Base-by-base conservation (phyloP, 768 basidiomycete species). In the Exidia glandulosa region DNA sequence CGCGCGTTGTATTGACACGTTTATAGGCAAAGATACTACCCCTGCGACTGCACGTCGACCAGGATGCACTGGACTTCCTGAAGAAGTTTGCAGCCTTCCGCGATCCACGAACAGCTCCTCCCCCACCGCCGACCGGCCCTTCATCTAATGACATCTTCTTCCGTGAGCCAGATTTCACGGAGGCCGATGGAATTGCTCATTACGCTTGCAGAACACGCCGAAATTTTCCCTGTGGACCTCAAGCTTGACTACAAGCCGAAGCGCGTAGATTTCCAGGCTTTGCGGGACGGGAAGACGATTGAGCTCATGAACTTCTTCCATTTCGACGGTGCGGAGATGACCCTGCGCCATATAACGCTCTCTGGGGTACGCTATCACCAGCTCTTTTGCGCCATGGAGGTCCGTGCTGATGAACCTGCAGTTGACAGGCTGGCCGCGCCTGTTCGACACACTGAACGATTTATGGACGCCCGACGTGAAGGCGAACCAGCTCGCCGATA, bases 251-350 rank as follows among this genome's bases (percentile, higher is more conserved):
- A 98, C 73, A 99, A 99, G 70, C 96, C 96, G 58, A 89, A 97
- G 54, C 84, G 94, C 5, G 94, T 99, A 23, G 92, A 98, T 70
- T 96, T 97, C 70, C 76, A 84, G 62, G 96, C 94, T 9, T 75
- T 99, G 60, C 81, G 85, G 37, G 88, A 94, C 62, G 96, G 96
- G 14, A 84, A 80, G 71, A 94, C 93, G 0, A 95, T 95, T 62
- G 96, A 99, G 69, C 73, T 99, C 52, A 98, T 99, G 95, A 99
- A 99, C 70, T 98, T 99, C 72, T 99, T 99, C 86, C 94, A 98
- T 73, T 99, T 98, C 64, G 96, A 98, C 66, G 94, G 92, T 0
- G 90, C 95, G 3, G 96, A 97, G 72, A 98, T 99, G 93, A 96
- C 94, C 0, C 72, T 99, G 57, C 80, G 96, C 60, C 94, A 96